Percentiles rank a stretch among this genome's conserved stretches.
Conservation (phyloP, 176 grass and related monocot species). For the Triticum urartu region DNA sequence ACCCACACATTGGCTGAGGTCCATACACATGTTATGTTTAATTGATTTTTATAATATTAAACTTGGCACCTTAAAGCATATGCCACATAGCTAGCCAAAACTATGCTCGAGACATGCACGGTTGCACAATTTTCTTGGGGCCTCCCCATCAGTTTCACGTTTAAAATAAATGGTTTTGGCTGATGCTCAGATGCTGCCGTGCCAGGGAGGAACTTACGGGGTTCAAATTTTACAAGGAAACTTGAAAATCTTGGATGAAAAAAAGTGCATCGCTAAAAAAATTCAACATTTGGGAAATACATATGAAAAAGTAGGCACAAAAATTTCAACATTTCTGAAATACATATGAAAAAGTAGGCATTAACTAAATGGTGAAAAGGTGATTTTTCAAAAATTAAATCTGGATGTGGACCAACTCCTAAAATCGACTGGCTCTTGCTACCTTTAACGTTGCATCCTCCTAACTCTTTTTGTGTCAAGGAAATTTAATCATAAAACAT, state of each 20-base stretch:
- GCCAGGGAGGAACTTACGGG: background rate
- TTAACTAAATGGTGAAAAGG: background rate
- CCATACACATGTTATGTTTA: too few relatives aligned
- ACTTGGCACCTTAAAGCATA: background rate
- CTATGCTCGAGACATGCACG: background rate
- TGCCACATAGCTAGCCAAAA: background rate
- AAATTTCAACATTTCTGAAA: background rate
- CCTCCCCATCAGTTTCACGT: background rate
- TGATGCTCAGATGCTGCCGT: background rate
- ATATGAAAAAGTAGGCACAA: too few relatives aligned
- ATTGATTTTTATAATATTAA: background rate
- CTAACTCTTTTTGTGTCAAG: background rate
- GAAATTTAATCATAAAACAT: background rate
- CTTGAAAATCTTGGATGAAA: background rate
- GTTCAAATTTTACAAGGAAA: background rate
- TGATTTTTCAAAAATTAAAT: background rate
- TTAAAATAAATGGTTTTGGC: background rate
- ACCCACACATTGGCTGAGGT: too few relatives aligned
- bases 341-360: background rate
- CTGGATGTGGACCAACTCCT: background rate
- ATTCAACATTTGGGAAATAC: too few relatives aligned
- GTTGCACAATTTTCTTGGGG: background rate
- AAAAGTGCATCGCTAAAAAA: background rate
- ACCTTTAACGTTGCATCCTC: too few relatives aligned
- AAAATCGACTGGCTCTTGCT: background rate